Conservation (phyloP, 176 grass and related monocot species). For the Hordeum marinum region DNA sequence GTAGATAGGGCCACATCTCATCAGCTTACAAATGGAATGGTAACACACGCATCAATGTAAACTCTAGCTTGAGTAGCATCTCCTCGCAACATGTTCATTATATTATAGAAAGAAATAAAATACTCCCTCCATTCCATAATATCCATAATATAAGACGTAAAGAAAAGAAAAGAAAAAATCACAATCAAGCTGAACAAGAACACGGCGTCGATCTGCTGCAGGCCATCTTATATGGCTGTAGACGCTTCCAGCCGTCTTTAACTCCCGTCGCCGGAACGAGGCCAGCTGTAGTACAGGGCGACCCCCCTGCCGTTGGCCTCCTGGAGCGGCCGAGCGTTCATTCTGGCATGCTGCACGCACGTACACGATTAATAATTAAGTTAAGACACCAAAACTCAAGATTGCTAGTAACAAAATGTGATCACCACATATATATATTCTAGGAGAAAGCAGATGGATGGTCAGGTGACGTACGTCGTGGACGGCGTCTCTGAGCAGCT, state of each 20-base stretch:
- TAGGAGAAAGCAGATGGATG: neutral
- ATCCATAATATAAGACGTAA: too few relatives aligned
- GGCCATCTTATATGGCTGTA: too few relatives aligned
- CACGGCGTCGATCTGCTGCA: neutral
- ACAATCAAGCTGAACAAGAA: too few relatives aligned
- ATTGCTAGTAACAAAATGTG: neutral
- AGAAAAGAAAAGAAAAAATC: too few relatives aligned
- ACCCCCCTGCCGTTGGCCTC: constrained; percentile 36
- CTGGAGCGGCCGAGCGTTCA: constrained; percentile 70
- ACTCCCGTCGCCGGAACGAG: neutral
- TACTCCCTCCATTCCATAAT: too few relatives aligned
- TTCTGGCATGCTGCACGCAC: constrained; percentile 29
- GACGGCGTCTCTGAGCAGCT: constrained; percentile 53
- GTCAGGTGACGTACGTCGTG: constrained; percentile 33
- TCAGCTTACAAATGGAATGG: too few relatives aligned
- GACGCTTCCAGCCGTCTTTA: neutral
- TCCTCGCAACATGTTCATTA: too few relatives aligned
- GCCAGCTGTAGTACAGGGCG: constrained; percentile 34
- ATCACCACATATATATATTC: too few relatives aligned
- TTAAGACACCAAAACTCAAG: neutral
- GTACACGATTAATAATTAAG: neutral
- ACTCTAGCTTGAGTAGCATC: too few relatives aligned
- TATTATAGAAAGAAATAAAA: too few relatives aligned
- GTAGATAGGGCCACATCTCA: too few relatives aligned
- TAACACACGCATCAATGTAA: too few relatives aligned